Conservation (phyloP, 306 rosid species). For the Malus orientalis region DNA sequence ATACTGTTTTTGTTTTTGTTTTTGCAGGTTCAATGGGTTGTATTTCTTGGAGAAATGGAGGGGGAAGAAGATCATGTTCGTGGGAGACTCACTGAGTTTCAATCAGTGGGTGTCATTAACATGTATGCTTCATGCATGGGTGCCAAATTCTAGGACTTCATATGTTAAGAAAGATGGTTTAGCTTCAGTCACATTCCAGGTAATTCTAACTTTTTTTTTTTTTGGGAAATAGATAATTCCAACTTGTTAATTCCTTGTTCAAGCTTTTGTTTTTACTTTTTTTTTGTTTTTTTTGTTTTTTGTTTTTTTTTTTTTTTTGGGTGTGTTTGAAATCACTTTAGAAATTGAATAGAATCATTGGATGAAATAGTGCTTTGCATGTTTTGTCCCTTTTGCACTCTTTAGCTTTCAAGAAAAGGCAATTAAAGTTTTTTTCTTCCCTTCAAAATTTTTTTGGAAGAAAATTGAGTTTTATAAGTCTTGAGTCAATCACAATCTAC, state of each 20-base stretch:
- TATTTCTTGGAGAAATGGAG: constrained; percentile 50
- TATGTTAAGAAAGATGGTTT: constrained; percentile 34
- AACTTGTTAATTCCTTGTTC: background rate
- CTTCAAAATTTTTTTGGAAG: background rate
- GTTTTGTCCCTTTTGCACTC: background rate
- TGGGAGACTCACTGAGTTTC: constrained; percentile 83
- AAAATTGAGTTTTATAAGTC: background rate
- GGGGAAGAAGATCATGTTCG: constrained; percentile 96
- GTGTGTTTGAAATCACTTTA: background rate
- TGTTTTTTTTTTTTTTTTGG: background rate
- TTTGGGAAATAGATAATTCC: no score
- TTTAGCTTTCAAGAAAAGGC: background rate
- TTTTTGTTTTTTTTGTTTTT: no score
- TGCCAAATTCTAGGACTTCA: constrained; percentile 53
- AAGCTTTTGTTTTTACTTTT: background rate
- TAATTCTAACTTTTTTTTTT: background rate
- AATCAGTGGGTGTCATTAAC: constrained; percentile 83
- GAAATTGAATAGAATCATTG: background rate
- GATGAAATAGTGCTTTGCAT: constrained; percentile 11
- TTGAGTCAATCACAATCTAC: no score
- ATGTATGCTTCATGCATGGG: constrained; percentile 81
- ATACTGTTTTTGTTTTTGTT: no score
- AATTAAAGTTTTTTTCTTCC: no score
- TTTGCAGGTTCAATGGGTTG: constrained; percentile 69
- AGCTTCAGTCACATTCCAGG: constrained; percentile 69